These are phyloP conservation scores for Trichophyton simii DNA, from an alignment of 2,329 filamentous ascomycete species.

Conservation along the genomic window DNA sequence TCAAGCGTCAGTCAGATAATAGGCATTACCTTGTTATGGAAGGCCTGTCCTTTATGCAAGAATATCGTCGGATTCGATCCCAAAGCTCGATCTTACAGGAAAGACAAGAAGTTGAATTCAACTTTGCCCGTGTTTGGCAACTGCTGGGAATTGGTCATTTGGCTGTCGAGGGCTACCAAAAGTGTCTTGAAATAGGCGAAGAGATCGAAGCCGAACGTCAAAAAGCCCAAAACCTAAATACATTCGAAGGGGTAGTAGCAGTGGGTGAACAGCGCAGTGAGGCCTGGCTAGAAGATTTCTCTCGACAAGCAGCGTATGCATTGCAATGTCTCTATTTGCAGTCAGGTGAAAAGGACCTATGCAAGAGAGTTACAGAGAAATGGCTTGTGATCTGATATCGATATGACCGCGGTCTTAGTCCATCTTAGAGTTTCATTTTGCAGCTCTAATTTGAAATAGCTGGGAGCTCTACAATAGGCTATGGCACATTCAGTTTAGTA, in stretches of 20 bases:
- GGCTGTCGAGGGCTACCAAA: constrained; percentile 59
- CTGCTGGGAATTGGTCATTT: constrained; percentile 59
- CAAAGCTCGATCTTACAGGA: constrained; percentile 34
- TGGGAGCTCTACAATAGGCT: too few species aligned
- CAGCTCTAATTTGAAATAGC: too few species aligned
- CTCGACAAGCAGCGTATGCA: constrained; percentile 61
- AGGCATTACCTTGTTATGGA: constrained; percentile 78
- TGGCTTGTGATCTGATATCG: constrained; percentile 41
- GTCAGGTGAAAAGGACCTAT: constrained; percentile 50
- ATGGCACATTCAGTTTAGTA: too few species aligned
- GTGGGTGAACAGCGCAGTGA: constrained; percentile 10
- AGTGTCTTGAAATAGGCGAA: constrained; percentile 40
- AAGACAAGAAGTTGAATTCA: constrained; percentile 68
- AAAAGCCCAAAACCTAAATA: constrained; percentile 16
- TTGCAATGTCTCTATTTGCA: constrained; percentile 55
- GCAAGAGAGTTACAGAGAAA: constrained; percentile 47
- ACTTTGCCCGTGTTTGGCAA: constrained; percentile 65
- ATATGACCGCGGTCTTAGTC: neutral
- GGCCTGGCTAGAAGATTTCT: constrained; percentile 40
- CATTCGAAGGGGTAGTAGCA: constrained; percentile 31
- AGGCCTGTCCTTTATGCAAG: constrained; percentile 65
- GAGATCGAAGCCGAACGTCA: constrained; percentile 26
- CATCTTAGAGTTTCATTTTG: neutral
- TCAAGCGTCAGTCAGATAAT: constrained; percentile 84
- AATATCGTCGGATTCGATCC: constrained; percentile 54